Percentiles rank a stretch among this genome's conserved stretches.
Evolutionary conservation across 371 early-diverging fungal genomes (phyloP).

Genomic region (Umbelopsis sp.): DNA sequence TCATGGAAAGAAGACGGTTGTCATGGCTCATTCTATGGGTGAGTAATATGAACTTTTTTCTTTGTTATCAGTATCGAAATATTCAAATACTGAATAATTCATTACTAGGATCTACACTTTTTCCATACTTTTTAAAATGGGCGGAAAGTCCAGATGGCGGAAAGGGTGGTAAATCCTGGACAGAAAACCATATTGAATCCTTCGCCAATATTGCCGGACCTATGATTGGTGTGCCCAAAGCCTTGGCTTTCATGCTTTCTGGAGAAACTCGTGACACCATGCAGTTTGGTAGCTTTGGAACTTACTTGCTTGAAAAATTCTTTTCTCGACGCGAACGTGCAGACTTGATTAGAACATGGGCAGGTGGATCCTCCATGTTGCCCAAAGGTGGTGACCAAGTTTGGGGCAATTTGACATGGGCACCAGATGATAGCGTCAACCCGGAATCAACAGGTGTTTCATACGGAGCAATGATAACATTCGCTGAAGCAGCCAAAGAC

Average conservation of each 20-base stretch:
- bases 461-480: constrained; percentile 47
- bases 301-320: constrained; percentile 84
- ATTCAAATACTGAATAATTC: background rate
- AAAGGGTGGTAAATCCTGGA: constrained; percentile 80
- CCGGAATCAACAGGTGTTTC: constrained; percentile 30
- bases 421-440: constrained; percentile 65
- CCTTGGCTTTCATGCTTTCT: constrained; percentile 73
- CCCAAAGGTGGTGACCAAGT: constrained; percentile 87
- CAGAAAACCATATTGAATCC: constrained; percentile 78
- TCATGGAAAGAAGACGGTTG: constrained; percentile 63
- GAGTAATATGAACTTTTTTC: constrained; percentile 13
- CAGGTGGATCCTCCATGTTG: constrained; percentile 74
- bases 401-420: constrained; percentile 74
- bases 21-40: constrained; percentile 73
- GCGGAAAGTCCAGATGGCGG: constrained; percentile 78
- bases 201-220: constrained; percentile 91
- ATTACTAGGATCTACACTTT: constrained; percentile 71
- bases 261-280: constrained; percentile 91
- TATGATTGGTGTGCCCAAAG: constrained; percentile 89
- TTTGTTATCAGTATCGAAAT: background rate
- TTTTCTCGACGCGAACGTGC: constrained; percentile 81
- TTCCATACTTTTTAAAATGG: constrained; percentile 93
- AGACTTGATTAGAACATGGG: constrained; percentile 85
- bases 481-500: constrained; percentile 28
- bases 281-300: constrained; percentile 77